Percentiles rank a stretch among this genome's conserved stretches.
These are phyloP conservation scores for Primulina huaijiensis DNA, from an alignment of 257 asterid genomes.

Conservation along the genomic window DNA sequence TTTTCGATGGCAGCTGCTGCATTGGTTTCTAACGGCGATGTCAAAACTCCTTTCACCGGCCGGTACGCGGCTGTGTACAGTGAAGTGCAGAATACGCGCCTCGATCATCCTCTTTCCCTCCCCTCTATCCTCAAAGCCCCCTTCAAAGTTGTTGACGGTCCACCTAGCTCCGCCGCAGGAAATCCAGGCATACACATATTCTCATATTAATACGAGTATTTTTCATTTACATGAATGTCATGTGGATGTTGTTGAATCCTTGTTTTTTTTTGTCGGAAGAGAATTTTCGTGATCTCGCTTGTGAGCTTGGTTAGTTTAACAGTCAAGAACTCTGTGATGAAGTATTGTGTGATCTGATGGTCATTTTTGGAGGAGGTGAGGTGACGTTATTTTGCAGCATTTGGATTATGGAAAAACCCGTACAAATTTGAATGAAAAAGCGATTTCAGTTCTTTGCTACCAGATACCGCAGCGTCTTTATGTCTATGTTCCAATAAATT, in stretches of 20 bases:
- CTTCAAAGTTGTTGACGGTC: conserved; percentile 60
- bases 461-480: background rate
- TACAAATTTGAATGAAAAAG: background rate
- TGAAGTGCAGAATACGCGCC: conserved; percentile 72
- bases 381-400: background rate
- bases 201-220: background rate
- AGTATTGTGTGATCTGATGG: background rate
- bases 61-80: conserved; percentile 57
- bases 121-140: conserved; percentile 56
- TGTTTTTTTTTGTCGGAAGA: background rate
- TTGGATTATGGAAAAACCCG: background rate
- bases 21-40: conserved; percentile 34
- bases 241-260: background rate
- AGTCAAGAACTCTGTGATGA: background rate
- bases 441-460: too few species aligned
- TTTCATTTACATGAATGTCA: background rate
- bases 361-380: background rate
- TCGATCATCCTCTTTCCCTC: conserved; percentile 59
- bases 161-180: conserved; percentile 72
- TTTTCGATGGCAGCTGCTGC: conserved; percentile 41
- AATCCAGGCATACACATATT: conserved; percentile 49
- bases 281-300: background rate
- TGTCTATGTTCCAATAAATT: background rate
- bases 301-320: background rate
- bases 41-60: conserved; percentile 34